Base-by-base conservation (phyloP, 75 land plant species). In the Pseudotsuga menziesii region DNA sequence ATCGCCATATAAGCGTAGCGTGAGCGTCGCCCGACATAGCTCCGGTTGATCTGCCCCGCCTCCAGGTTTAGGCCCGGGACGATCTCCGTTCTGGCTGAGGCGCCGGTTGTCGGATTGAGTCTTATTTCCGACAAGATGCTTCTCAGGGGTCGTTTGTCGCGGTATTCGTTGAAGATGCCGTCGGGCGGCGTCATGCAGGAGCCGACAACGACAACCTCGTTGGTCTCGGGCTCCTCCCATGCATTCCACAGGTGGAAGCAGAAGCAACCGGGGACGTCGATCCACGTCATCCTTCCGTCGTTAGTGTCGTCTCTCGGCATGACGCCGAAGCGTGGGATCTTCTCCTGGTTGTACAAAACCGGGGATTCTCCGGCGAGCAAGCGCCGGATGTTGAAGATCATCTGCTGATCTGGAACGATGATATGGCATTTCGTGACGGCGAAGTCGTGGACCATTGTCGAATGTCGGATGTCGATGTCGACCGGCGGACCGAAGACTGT, bases 181-280 rank as follows among this genome's bases (percentile, higher is more conserved):
- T 83, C 83, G 0, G 89, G 79, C 26, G 91, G 95, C 3, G 81
- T 63, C 89, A 93, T 85, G 86, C 84, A 80, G n/a, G 95, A 93
- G 4, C 91, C 93, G 58, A 93, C 77, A 15, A 93, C 80, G 44
- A 88, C 88, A 0, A 88, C 66, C 19, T 79, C 91, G 35, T 81
- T 85, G 29, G 27, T 13, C 2, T 35, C 76, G 16, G 14, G 1
- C 60, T 86, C 90, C 74, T 93, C 96, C 96, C 96, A 93, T 20
- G 94, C 96, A 77, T 93, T 93, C 83, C 85, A 83, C 8, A 87
- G 69, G 61, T 93, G 95, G 89, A 93, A 93, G 76, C 91, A 93
- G 63, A 85, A 88, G 80, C 84, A 82, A 48, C 80, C 81, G 2
- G 93, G 93, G 2, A 88, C 85, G 22, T 91, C 88, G 4, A 93